phyloP scores from a whole-genome alignment of 805 yeast genomes.

The Metschnikowia orientalis region DNA sequence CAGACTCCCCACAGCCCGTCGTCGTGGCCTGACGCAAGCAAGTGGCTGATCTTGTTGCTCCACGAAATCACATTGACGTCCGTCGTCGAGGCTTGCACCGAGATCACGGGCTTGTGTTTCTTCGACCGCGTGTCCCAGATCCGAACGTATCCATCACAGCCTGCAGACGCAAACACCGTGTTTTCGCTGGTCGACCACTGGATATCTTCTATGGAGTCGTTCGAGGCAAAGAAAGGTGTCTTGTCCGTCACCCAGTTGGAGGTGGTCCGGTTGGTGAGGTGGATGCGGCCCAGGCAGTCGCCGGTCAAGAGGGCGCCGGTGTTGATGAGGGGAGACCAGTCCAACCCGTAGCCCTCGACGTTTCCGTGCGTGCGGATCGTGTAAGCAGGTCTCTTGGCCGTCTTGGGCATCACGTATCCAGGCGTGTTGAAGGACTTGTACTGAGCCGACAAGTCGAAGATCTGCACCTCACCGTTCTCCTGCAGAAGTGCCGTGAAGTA shows the following conservation, averaged over 20 bases:
- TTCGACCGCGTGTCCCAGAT: constrained; percentile 97
- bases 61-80: constrained; percentile 96
- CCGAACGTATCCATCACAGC: constrained; percentile 84
- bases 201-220: constrained; percentile 86
- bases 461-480: constrained; percentile 84
- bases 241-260: constrained; percentile 83
- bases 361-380: constrained; percentile 82
- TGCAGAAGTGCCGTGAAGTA: constrained; percentile 82
- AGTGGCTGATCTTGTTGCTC: constrained; percentile 81
- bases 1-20: constrained; percentile 97
- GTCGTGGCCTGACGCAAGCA: constrained; percentile 94
- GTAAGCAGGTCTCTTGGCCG: constrained; percentile 73
- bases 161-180: constrained; percentile 94
- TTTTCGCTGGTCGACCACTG: constrained; percentile 93
- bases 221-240: constrained; percentile 65
- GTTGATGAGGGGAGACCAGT: constrained; percentile 85
- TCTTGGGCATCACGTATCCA: constrained; percentile 75
- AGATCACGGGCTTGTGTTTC: constrained; percentile 85
- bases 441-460: constrained; percentile 79
- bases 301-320: constrained; percentile 85
- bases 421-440: constrained; percentile 82
- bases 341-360: constrained; percentile 96
- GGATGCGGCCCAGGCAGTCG: constrained; percentile 81
- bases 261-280: constrained; percentile 70
- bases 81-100: constrained; percentile 70